phyloP scores from a whole-genome alignment of 2,329 filamentous ascomycete species.

The Shiraia sp. region DNA sequence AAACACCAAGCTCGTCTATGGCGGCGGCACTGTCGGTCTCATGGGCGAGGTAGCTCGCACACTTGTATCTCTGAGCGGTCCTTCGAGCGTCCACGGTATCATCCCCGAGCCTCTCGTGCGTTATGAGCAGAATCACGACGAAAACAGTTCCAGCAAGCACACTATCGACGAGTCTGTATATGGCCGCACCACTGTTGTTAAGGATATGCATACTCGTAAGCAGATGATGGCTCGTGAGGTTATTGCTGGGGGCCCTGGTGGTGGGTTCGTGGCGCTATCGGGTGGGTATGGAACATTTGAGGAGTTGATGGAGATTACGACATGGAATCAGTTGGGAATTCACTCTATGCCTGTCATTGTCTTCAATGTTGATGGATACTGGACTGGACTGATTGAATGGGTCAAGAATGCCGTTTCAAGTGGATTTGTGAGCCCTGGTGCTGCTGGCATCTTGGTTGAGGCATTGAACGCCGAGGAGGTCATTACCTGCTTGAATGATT shows the following conservation, averaged over 20 bases:
- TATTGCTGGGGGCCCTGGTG: slow-evolving; percentile 76
- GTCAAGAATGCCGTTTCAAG: slow-evolving; percentile 73
- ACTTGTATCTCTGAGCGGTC: slow-evolving; percentile 80
- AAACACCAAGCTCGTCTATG: slow-evolving; percentile 86
- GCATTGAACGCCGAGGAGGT: slow-evolving; percentile 74
- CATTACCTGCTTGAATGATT: slow-evolving; percentile 69
- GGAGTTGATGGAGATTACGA: slow-evolving; percentile 88
- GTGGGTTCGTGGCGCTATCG: slow-evolving; percentile 84
- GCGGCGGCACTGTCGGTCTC: slow-evolving; percentile 88
- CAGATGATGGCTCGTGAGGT: slow-evolving; percentile 90
- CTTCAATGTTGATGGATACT: slow-evolving; percentile 88
- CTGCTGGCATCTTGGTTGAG: slow-evolving; percentile 77
- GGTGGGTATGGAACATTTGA: slow-evolving; percentile 96
- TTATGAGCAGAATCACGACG: slow-evolving; percentile 69
- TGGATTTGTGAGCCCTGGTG: slow-evolving; percentile 74
- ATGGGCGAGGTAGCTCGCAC: slow-evolving; percentile 94
- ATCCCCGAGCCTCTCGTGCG: slow-evolving; percentile 84
- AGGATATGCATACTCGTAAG: slow-evolving; percentile 97
- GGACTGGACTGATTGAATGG: slow-evolving; percentile 84
- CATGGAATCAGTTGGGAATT: slow-evolving; percentile 97
- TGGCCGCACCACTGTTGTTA: slow-evolving; percentile 83
- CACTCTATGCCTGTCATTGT: slow-evolving; percentile 76
- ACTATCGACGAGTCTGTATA: slow-evolving; percentile 67
- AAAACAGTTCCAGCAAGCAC: slow-evolving; percentile 52
- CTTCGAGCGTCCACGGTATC: slow-evolving; percentile 84